phyloP scores from a whole-genome alignment of 192 early-diverging fungal species.

The Diversispora epigaea region DNA sequence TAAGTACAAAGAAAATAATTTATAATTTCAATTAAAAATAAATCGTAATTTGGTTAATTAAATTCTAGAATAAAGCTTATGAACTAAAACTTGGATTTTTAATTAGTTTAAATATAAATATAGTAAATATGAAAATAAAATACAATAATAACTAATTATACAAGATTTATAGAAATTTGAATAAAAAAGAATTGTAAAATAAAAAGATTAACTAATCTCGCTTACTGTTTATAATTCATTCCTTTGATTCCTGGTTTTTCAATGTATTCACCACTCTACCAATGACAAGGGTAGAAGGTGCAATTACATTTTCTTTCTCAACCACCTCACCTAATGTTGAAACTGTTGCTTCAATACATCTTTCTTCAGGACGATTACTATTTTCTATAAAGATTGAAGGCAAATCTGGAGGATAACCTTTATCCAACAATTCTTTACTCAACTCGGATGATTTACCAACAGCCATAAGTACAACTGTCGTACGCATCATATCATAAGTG shows the following conservation, averaged over 20 bases:
- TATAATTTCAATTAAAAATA: too few species aligned
- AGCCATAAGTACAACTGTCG: conserved; percentile 83
- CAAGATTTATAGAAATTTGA: too few species aligned
- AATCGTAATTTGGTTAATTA: too few species aligned
- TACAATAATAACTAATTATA: too few species aligned
- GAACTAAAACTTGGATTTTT: too few species aligned
- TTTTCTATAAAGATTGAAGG: conserved; percentile 84
- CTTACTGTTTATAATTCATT: too few species aligned
- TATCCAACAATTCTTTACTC: conserved; percentile 53
- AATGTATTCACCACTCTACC: conserved; percentile 61
- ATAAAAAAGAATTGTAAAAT: too few species aligned
- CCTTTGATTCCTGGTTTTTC: background rate
- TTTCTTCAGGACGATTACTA: conserved; percentile 72
- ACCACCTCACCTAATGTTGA: conserved; percentile 63
- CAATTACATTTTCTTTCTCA: conserved; percentile 59
- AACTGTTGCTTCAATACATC: conserved; percentile 67
- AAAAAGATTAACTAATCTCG: too few species aligned
- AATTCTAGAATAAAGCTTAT: too few species aligned
- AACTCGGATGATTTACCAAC: conserved; percentile 70
- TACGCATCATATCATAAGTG: conserved; percentile 60
- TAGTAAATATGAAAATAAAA: too few species aligned
- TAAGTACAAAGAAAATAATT: too few species aligned
- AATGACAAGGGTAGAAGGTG: conserved; percentile 79
- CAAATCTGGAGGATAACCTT: conserved; percentile 59
- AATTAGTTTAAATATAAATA: too few species aligned